Evolutionary conservation across 495 filamentous ascomycete species (phyloP).

Genomic region (Aspergillus funiculosus): DNA sequence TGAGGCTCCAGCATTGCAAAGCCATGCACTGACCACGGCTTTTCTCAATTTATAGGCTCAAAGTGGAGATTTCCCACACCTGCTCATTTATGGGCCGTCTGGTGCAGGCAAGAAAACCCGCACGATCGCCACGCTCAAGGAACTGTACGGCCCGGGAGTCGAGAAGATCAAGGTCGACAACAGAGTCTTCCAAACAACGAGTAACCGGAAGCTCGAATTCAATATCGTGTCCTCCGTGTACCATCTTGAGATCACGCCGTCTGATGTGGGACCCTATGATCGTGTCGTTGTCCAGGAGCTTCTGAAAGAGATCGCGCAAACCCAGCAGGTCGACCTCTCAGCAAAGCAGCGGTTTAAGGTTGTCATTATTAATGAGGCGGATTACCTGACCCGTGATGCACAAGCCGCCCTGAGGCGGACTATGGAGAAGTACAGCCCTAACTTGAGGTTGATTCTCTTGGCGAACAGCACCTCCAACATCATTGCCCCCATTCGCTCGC

Average conservation of each 20-base stretch:
- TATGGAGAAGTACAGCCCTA: constrained; percentile 99
- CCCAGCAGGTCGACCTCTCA: constrained; percentile 87
- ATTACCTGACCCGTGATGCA: constrained; percentile 87
- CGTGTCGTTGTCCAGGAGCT: constrained; percentile 92
- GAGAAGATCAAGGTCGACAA: constrained; percentile 98
- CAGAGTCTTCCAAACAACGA: constrained; percentile 89
- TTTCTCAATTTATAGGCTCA: constrained; percentile 58
- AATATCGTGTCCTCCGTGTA: constrained; percentile 95
- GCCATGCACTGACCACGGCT: neutral
- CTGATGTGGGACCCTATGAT: constrained; percentile 95
- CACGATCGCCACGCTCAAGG: constrained; percentile 87
- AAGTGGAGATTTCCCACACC: constrained; percentile 94
- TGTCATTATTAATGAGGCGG: constrained; percentile 98
- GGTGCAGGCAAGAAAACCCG: constrained; percentile 97
- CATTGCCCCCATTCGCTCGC: constrained; percentile 87
- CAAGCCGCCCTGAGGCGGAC: constrained; percentile 92
- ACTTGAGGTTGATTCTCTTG: constrained; percentile 81
- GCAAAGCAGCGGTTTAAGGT: constrained; percentile 95
- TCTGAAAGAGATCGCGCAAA: constrained; percentile 96
- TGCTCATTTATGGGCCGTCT: constrained; percentile 92
- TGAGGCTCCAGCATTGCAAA: too few relatives aligned
- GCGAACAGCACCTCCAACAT: constrained; percentile 96
- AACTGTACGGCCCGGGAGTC: constrained; percentile 84
- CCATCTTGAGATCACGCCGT: constrained; percentile 96
- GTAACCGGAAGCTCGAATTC: constrained; percentile 96